Evolutionary conservation across 352 stramenopile species (phyloP).

Genomic region (Lagenidium sp.): DNA sequence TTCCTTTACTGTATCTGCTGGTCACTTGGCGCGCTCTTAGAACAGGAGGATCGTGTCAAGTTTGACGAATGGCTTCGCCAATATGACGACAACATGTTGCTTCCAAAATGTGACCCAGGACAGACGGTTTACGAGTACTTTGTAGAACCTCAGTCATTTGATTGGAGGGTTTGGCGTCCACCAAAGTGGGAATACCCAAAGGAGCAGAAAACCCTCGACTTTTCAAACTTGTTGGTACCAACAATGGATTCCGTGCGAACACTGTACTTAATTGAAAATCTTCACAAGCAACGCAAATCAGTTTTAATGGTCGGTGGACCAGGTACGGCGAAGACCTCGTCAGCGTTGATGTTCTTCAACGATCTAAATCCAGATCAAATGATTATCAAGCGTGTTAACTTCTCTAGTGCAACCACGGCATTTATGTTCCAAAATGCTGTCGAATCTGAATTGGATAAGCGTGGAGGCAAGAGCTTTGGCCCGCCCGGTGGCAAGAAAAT

Average conservation of each 20-base stretch:
- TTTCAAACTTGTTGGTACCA: conserved; percentile 96
- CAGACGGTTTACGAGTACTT: conserved; percentile 93
- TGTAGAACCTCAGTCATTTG: conserved; percentile 86
- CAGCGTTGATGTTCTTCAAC: conserved; percentile 97
- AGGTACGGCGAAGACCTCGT: conserved; percentile 97
- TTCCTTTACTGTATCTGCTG: conserved; percentile 97
- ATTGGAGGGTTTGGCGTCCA: conserved; percentile 95
- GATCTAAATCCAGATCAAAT: conserved; percentile 91
- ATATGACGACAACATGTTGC: conserved; percentile 85
- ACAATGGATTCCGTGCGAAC: conserved; percentile 98
- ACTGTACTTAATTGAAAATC: conserved; percentile 86
- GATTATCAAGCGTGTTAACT: conserved; percentile 98
- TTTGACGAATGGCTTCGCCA: conserved; percentile 95
- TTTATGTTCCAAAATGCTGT: conserved; percentile 98
- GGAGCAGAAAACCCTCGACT: conserved; percentile 91
- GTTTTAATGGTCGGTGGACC: conserved; percentile 95
- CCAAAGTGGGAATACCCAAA: conserved; percentile 95
- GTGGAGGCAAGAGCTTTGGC: conserved; percentile 97
- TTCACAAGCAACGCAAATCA: conserved; percentile 92
- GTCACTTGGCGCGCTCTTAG: conserved; percentile 93
- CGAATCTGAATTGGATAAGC: conserved; percentile 97
- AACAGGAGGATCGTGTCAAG: conserved; percentile 93
- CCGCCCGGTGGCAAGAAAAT: conserved; percentile 98
- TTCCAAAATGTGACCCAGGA: conserved; percentile 86
- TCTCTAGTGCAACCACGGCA: conserved; percentile 95